A percentile compares a stretch with the other conserved stretches of the same genome.
These are phyloP conservation scores for Russula foetens DNA, from an alignment of 768 basidiomycete genomes.

Conservation along the genomic window DNA sequence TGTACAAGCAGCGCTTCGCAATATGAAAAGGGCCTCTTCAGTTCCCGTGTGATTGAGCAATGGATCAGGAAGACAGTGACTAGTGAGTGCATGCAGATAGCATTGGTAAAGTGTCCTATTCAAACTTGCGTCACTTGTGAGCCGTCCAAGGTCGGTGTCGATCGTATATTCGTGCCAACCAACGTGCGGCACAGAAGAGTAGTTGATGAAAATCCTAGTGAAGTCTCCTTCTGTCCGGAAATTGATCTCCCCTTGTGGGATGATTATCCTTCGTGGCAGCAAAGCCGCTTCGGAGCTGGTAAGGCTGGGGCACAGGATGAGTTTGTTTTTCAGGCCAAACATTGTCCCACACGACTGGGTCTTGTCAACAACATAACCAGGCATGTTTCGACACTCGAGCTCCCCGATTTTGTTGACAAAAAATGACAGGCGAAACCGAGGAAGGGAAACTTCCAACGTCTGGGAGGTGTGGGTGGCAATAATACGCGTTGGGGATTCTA, in stretches of 20 bases:
- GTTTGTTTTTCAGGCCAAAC: constrained; percentile 34
- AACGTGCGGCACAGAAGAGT: background rate
- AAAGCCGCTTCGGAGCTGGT: background rate
- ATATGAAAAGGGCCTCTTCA: constrained; percentile 34
- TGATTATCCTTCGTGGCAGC: constrained; percentile 1
- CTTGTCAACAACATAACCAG: constrained; percentile 34
- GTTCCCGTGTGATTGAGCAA: constrained; percentile 38
- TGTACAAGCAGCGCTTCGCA: constrained; percentile 31
- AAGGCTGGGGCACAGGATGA: background rate
- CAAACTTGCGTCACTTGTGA: constrained; percentile 25
- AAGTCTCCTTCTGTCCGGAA: background rate
- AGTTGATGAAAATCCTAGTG: background rate
- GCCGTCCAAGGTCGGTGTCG: constrained; percentile 26
- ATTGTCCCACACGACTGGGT: constrained; percentile 37
- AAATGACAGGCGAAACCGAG: constrained; percentile 36
- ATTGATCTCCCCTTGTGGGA: background rate
- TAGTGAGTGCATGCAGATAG: constrained; percentile 41
- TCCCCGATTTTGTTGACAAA: constrained; percentile 25
- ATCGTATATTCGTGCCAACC: constrained; percentile 27
- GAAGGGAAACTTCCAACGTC: constrained; percentile 23
- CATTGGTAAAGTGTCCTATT: constrained; percentile 30
- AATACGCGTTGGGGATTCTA: background rate
- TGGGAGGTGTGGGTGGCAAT: background rate
- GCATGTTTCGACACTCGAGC: constrained; percentile 35
- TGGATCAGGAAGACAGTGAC: constrained; percentile 35